Base-by-base conservation (phyloP, 139 green algal species). In the Chlamydomonas schloesseri region DNA sequence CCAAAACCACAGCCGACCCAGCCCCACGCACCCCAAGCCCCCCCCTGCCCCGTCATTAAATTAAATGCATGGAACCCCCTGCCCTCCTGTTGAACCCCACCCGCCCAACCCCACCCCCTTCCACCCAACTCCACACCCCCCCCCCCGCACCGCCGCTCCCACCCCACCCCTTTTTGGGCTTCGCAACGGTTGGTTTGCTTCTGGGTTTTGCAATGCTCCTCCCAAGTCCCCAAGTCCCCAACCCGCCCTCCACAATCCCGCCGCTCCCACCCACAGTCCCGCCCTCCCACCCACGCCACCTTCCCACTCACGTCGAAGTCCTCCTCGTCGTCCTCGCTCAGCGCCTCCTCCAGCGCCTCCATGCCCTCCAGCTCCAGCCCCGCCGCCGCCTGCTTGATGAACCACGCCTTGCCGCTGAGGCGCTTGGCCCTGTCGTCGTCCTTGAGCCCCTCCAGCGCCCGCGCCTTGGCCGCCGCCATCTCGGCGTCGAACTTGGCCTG, bases 371-470 rank as follows among this genome's bases (percentile, higher is more conserved):
- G 17, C 20, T 76, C 75, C 64, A 83, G 73, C 18, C 37, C 82
- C 10, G 60, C 74, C 42, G 81, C 84, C 33, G 93, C 83, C 86
- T 93, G 83, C 68, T 91, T 80, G 83, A 94, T 57, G 86, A 98
- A 98, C 82, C 86, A 98, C 73, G 94, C 80, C 86, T 93, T 95
- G 28, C 95, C 95, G 0, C 89, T 95, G 28, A 93, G 69, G 28
- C 89, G 69, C 68, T 70, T 62, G 36, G 82, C 70, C 31, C 42
- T 71, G 24, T 88, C 83, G 31, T 83, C 53, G 17, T 83, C 73
- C 65, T 82, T 74, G 2, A 70, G 68, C 14, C 36, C 0, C 71
- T 82, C 71, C 34, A 69, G 71, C 26, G 73, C 81, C 72, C 75
- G 84, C 28, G 80, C 87, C 73, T 74, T 69, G 47, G 70, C 65